Conservation (phyloP, 2,329 filamentous ascomycete species). For the Aureobasidium sp. region DNA sequence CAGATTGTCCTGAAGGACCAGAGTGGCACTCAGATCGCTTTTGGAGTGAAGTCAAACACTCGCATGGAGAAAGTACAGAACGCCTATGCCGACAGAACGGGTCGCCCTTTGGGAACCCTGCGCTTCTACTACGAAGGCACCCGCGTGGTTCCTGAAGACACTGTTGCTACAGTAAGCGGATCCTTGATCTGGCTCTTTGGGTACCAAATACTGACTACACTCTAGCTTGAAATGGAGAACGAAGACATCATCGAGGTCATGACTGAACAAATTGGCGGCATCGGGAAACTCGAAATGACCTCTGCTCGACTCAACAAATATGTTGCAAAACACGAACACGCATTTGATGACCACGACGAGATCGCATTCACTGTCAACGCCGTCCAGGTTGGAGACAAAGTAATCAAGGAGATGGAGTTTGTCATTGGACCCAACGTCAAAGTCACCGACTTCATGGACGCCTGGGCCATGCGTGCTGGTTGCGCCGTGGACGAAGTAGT, state of each 20-base stretch:
- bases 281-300: neutral
- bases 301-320: neutral
- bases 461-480: neutral
- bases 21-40: neutral
- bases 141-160: neutral
- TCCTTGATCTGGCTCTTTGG: neutral
- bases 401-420: neutral
- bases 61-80: conserved; percentile 7
- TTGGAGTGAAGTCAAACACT: conserved; percentile 2
- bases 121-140: conserved; percentile 7
- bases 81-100: neutral
- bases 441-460: neutral
- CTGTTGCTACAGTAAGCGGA: neutral
- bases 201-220: neutral
- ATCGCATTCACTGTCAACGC: neutral
- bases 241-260: conserved; percentile 12
- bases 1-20: conserved; percentile 7
- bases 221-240: conserved; percentile 7
- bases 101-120: neutral
- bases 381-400: neutral
- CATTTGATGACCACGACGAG: neutral
- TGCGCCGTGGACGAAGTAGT: neutral
- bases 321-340: neutral
- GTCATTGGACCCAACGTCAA: neutral
- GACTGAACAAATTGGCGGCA: conserved; percentile 11